Percentiles rank a stretch among this genome's conserved stretches.
These are phyloP conservation scores for Jaminaea rosea DNA, from an alignment of 1,284 basidiomycete genomes.

Conservation along the genomic window DNA sequence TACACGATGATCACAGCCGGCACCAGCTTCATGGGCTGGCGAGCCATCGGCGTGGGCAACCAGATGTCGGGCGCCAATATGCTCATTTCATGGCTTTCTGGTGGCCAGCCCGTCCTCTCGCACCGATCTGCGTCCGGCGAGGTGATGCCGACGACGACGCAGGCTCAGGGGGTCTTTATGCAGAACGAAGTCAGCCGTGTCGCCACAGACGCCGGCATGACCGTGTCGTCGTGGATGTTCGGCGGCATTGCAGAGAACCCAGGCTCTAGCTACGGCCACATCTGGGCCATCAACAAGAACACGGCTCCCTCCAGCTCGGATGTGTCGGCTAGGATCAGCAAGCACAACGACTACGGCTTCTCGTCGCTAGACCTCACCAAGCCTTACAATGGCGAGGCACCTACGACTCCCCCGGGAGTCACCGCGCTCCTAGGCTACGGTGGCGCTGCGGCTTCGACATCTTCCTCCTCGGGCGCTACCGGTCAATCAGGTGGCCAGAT, in stretches of 20 bases:
- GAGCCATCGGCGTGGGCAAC: conserved; percentile 1
- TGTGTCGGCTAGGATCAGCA: conserved; percentile 10
- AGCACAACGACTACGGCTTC: conserved; percentile 19
- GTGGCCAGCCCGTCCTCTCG: conserved; percentile 55
- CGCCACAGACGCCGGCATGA: conserved; percentile 45
- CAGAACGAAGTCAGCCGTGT: not conserved
- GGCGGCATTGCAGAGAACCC: conserved; percentile 14
- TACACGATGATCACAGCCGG: conserved; percentile 20
- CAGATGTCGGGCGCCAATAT: conserved; percentile 7
- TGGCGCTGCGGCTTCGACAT: not conserved
- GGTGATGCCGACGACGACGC: not conserved
- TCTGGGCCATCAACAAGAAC: conserved; percentile 25
- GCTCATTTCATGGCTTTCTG: conserved; percentile 16
- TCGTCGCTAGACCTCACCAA: conserved; percentile 30
- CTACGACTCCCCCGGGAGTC: conserved; percentile 17
- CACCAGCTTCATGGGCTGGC: conserved; percentile 1
- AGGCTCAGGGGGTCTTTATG: not conserved
- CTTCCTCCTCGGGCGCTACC: not conserved
- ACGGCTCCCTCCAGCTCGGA: conserved; percentile 13
- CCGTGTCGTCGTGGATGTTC: conserved; percentile 23
- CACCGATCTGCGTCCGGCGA: conserved; percentile 49
- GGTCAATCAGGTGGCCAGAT: not conserved
- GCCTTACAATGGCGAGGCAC: conserved; percentile 14
- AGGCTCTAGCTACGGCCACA: conserved; percentile 14
- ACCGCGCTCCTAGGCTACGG: not conserved